Conservation (phyloP, 257 asterid genomes). For the Capsicum rhomboideum region DNA sequence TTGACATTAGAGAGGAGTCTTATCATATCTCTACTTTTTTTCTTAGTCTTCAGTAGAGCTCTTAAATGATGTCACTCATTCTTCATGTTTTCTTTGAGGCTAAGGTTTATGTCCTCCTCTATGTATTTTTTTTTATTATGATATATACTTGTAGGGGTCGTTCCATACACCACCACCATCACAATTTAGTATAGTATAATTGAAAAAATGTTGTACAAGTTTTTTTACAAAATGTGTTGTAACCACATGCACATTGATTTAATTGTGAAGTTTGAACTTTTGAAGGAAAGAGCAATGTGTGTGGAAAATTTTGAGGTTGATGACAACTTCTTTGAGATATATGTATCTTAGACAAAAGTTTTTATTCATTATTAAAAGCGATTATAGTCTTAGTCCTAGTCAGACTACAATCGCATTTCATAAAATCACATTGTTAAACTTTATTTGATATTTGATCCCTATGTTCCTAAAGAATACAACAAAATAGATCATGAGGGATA, state of each 20-base stretch:
- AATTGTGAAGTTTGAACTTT: not conserved
- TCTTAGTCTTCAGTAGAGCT: no score
- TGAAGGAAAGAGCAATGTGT: not conserved
- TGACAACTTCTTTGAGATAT: not conserved
- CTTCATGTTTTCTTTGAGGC: no score
- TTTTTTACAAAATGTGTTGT: not conserved
- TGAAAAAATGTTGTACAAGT: no score
- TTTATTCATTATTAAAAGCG: not conserved
- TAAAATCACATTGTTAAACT: not conserved
- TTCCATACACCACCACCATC: no score
- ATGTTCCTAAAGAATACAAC: not conserved
- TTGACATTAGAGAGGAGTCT: no score
- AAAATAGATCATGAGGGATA: not conserved
- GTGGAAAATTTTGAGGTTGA: not conserved
- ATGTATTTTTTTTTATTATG: no score
- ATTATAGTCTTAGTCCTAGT: not conserved
- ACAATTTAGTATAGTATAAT: no score
- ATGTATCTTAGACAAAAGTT: not conserved
- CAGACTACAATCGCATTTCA: not conserved
- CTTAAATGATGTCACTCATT: no score
- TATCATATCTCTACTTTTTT: no score
- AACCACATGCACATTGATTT: not conserved
- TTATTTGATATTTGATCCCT: not conserved
- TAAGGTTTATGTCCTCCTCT: no score
- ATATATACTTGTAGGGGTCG: no score